Percentiles rank a stretch among this genome's conserved stretches.
phyloP scores from a whole-genome alignment of 164 flowering plant species.

The Tetrastigma voinierianum region DNA sequence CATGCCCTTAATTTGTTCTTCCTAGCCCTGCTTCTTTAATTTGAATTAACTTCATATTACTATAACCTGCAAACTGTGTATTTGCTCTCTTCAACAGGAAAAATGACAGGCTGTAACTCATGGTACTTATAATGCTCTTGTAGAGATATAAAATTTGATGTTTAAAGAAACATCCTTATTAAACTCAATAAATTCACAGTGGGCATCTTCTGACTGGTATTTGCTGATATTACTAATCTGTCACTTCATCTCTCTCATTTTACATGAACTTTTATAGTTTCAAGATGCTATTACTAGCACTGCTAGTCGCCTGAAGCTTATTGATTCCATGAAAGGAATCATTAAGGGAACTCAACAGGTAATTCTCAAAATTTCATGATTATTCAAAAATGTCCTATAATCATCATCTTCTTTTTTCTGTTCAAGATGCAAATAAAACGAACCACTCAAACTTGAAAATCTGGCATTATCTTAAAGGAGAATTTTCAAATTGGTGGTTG shows the following conservation, averaged over 20 bases:
- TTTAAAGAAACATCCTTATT: conserved; percentile 79
- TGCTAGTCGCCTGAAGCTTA: conserved; percentile 63
- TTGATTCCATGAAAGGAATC: conserved; percentile 78
- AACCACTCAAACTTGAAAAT: no score
- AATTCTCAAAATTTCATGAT: conserved; percentile 10
- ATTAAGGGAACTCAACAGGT: conserved; percentile 79
- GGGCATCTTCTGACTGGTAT: not conserved
- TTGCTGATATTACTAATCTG: not conserved
- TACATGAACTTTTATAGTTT: conserved; percentile 43
- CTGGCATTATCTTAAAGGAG: no score
- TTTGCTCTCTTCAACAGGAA: conserved; percentile 37
- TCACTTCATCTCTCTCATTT: not conserved
- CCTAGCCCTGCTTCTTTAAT: not conserved
- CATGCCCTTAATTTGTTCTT: not conserved
- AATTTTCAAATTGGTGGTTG: no score
- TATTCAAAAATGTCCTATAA: not conserved
- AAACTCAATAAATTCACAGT: conserved; percentile 85
- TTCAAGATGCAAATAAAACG: not conserved
- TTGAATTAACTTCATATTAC: not conserved
- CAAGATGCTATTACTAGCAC: conserved; percentile 63
- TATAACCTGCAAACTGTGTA: not conserved
- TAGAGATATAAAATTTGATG: conserved; percentile 85
- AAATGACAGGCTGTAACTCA: conserved; percentile 76
- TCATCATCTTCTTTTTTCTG: not conserved
- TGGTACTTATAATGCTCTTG: conserved; percentile 87